Evolutionary conservation across 2,329 filamentous ascomycete species (phyloP).

Genomic region (Ophiostoma sp.): DNA sequence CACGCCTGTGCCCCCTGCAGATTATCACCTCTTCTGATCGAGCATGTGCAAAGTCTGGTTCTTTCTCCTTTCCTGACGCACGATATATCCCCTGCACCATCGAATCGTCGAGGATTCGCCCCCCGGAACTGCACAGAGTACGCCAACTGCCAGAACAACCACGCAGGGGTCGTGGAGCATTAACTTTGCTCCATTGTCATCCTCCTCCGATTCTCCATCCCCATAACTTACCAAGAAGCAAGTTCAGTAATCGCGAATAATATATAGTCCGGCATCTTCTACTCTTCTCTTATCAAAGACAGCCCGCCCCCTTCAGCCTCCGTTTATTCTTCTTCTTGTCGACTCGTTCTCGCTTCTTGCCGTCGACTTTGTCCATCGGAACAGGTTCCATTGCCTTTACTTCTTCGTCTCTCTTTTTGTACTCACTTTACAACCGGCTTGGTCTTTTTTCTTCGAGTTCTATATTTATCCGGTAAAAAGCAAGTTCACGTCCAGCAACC

Average conservation of each 20-base stretch:
- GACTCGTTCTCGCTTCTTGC: not conserved
- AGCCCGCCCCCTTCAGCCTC: not conserved
- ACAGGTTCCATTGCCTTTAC: constrained; percentile 6
- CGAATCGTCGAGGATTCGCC: not conserved
- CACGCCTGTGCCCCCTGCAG: not conserved
- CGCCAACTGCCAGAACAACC: not conserved
- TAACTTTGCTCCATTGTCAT: not conserved
- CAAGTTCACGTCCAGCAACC: not conserved
- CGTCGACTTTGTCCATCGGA: not conserved
- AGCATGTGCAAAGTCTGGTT: not conserved
- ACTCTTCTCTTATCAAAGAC: not conserved
- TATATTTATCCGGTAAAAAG: not conserved
- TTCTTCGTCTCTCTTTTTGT: constrained; percentile 1
- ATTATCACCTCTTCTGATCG: constrained; percentile 1
- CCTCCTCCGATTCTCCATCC: not conserved
- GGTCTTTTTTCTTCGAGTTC: not conserved
- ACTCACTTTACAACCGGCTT: not conserved
- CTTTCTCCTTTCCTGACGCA: not conserved
- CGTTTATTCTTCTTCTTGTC: constrained; percentile 1
- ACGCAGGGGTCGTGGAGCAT: not conserved
- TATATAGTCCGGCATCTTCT: not conserved
- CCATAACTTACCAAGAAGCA: not conserved
- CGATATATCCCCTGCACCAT: not conserved
- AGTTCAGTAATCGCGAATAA: not conserved
- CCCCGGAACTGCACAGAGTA: not conserved